phyloP scores from a whole-genome alignment of 164 flowering plant genomes.

The Echeveria elegans region DNA sequence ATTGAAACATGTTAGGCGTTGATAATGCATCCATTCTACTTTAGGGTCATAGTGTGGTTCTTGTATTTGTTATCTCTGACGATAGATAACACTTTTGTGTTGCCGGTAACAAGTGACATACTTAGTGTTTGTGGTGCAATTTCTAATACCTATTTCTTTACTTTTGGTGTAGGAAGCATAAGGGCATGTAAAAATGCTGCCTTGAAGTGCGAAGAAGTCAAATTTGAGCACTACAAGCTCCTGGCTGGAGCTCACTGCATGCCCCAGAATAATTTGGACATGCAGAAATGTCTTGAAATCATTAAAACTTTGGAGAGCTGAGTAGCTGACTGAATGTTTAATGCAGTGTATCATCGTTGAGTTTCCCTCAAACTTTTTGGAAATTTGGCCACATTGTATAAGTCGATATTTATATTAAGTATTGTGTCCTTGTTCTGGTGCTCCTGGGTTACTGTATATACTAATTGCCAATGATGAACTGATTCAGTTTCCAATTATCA shows the following conservation, averaged over 20 bases:
- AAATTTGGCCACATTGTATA: neutral
- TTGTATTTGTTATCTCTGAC: too few relatives aligned
- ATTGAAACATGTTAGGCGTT: too few relatives aligned
- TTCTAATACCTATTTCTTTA: neutral
- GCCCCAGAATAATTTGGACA: neutral
- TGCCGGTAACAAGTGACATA: too few relatives aligned
- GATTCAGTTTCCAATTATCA: neutral
- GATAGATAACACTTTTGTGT: too few relatives aligned
- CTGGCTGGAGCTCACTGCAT: neutral
- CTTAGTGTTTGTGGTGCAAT: neutral
- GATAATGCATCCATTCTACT: too few relatives aligned
- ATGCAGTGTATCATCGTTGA: neutral
- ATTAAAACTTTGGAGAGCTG: conserved; percentile 40
- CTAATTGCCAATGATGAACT: neutral
- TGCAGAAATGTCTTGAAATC: conserved; percentile 5
- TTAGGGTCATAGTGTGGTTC: too few relatives aligned
- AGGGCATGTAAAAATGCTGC: conserved; percentile 62
- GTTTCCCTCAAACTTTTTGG: too few relatives aligned
- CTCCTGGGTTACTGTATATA: neutral
- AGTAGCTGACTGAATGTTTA: conserved; percentile 19
- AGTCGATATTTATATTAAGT: neutral
- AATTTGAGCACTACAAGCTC: conserved; percentile 59
- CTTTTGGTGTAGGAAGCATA: conserved; percentile 37
- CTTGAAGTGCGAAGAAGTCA: conserved; percentile 58
- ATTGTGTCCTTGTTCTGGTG: neutral